Evolutionary conservation across 2,329 filamentous ascomycete species (phyloP).

Genomic region (Paecilomyces sp.): DNA sequence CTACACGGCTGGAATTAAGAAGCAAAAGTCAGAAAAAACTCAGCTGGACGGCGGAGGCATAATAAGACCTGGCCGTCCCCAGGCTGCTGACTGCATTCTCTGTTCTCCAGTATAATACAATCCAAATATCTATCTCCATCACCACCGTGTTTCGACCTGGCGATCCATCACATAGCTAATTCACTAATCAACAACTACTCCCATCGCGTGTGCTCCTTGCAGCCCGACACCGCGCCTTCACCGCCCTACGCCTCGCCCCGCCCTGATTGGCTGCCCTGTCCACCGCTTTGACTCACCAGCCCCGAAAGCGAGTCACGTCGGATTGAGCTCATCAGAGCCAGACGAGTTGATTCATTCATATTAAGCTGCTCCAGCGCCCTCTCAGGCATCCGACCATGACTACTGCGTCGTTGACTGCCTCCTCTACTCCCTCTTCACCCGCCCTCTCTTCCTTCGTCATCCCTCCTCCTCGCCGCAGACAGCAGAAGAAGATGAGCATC

Average conservation of each 20-base stretch:
- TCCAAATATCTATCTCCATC: background rate
- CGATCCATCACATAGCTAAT: background rate
- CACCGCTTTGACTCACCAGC: background rate
- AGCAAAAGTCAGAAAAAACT: background rate
- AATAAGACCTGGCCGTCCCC: background rate
- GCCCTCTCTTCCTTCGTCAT: background rate
- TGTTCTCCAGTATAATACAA: too few relatives aligned
- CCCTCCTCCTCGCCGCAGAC: background rate
- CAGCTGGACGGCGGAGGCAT: background rate
- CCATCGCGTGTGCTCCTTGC: background rate
- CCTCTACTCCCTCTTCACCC: background rate
- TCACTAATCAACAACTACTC: too few relatives aligned
- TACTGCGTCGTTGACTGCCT: background rate
- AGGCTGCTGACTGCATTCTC: background rate
- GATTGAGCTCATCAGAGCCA: background rate
- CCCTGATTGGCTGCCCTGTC: background rate
- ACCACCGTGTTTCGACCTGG: background rate
- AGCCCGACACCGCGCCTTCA: background rate
- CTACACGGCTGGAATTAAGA: background rate
- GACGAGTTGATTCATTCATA: too few relatives aligned
- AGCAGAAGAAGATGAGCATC: conserved; percentile 81
- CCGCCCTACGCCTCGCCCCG: background rate
- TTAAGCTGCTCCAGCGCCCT: background rate
- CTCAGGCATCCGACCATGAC: background rate
- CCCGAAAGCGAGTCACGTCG: background rate